A percentile compares a stretch with the other conserved stretches of the same genome.
phyloP scores from a whole-genome alignment of 257 asterid genomes.

The Gardenia jasminoides region DNA sequence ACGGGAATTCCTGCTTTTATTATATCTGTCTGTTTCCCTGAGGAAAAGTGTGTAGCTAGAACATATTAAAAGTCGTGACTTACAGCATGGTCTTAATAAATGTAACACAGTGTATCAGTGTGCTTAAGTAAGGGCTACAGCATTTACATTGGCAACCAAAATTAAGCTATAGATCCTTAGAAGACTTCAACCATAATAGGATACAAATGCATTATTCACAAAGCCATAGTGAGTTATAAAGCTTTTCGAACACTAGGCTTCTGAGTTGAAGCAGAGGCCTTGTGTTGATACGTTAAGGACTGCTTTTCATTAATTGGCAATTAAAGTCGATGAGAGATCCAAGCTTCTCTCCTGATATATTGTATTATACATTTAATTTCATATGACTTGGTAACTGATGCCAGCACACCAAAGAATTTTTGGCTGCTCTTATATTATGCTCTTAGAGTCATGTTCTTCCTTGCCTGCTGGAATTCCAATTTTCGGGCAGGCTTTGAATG shows the following conservation, averaged over 20 bases:
- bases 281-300: neutral
- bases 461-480: neutral
- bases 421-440: neutral
- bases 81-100: neutral
- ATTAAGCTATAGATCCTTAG: neutral
- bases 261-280: neutral
- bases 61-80: neutral
- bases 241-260: neutral
- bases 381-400: neutral
- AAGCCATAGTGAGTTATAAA: neutral
- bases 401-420: neutral
- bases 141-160: neutral
- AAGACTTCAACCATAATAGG: too few species aligned
- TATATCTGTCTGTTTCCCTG: neutral
- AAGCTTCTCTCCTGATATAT: neutral
- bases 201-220: too few species aligned
- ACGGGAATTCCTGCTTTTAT: neutral
- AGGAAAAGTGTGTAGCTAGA: neutral
- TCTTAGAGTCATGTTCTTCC: neutral
- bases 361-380: neutral
- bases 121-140: neutral
- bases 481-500: neutral
- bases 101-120: neutral
- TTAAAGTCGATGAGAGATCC: neutral
- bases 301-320: neutral